Conservation (phyloP, 352 stramenopile species). For the Pythium pyrilobum region DNA sequence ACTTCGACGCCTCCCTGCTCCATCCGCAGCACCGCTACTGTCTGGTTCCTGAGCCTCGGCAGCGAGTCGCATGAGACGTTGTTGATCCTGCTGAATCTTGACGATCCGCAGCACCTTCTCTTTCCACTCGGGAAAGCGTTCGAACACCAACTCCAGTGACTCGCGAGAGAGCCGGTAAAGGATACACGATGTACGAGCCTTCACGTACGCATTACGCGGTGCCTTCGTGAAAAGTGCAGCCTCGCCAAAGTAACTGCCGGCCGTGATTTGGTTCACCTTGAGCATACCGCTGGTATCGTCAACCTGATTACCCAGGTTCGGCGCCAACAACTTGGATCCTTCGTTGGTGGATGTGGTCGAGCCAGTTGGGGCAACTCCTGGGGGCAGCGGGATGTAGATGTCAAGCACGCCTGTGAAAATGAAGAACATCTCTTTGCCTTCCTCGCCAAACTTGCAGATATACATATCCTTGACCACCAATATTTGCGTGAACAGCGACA, state of each 20-base stretch:
- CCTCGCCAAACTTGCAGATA: conserved; percentile 36
- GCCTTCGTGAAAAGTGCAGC: conserved; percentile 33
- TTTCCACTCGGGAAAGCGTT: conserved; percentile 39
- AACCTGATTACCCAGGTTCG: background rate
- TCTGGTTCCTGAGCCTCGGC: conserved; percentile 29
- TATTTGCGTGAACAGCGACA: conserved; percentile 42
- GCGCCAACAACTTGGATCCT: background rate
- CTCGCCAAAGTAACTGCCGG: conserved; percentile 38
- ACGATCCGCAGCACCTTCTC: conserved; percentile 37
- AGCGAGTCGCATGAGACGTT: conserved; percentile 35
- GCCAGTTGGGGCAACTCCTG: background rate
- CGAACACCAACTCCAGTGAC: conserved; percentile 44
- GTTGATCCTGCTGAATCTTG: conserved; percentile 46
- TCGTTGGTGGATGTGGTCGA: conserved; percentile 3
- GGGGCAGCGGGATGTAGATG: conserved; percentile 22
- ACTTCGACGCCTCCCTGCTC: conserved; percentile 1
- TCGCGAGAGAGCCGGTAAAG: conserved; percentile 36
- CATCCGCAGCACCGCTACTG: background rate
- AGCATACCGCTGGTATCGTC: conserved; percentile 11
- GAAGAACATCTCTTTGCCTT: conserved; percentile 59
- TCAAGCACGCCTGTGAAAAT: conserved; percentile 44
- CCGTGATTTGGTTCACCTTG: conserved; percentile 33
- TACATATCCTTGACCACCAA: conserved; percentile 37
- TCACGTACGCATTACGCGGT: conserved; percentile 32
- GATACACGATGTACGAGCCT: conserved; percentile 40